Base-by-base conservation (phyloP, 2,329 filamentous ascomycete species). In the Ascochyta viciae-villosae region DNA sequence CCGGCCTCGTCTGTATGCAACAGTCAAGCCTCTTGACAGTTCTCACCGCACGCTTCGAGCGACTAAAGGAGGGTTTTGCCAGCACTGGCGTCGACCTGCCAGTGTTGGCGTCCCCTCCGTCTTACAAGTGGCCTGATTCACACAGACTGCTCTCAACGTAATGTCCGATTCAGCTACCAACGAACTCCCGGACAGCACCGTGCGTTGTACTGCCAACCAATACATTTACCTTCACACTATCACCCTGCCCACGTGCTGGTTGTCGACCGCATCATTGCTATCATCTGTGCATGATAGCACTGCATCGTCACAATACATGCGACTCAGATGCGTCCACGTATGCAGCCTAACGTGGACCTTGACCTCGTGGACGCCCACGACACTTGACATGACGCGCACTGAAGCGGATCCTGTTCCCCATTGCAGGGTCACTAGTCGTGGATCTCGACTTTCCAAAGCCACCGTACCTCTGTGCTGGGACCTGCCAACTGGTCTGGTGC, bases 401-500 rank as follows among this genome's bases (percentile, higher is more conserved):
- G 10, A 19, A 38, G 39, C 45, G 38, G n/a, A 38, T 44, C n/a
- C 38, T 23, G 37, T 46, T 47, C 47, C 48, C 53, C 43, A 43
- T 16, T n/a, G 34, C 53, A 51, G 43, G 47, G 42, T 48, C 33
- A 42, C 42, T 56, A 56, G 48, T 47, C 31, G 53, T 39, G 40
- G 27, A 49, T 53, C 48, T 26, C 38, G 12, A 35, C 10, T 15
- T 26, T 37, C 33, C n/a, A 35, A 54, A 58, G 57, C 55, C 58
- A 57, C 54, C 31, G 43, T 52, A 56, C 63, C 63, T 45, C 40
- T 45, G 38, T 33, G 26, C 40, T 61, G 63, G 63, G 39, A 55
- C 31, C 41, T 40, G 31, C 41, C 38, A 47, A 54, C 29, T 27
- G 15, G 46, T 54, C 44, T 44, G 62, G 34, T 57, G 53, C 60